Conservation (phyloP, 179 eudicot genomes). For the Corrigiola litoralis region DNA sequence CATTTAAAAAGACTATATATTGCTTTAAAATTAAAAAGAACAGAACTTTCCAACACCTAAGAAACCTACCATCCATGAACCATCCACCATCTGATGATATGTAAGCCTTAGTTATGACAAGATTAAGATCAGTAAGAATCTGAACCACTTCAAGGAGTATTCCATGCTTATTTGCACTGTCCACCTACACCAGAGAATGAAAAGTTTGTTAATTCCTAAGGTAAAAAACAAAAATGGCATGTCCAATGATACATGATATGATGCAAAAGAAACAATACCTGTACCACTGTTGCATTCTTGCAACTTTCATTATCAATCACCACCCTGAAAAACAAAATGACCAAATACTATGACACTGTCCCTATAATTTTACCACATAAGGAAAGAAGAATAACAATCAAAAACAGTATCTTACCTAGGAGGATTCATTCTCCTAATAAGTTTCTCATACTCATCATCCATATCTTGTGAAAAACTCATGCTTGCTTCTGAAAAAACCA, state of each 20-base stretch:
- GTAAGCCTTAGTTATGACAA: conserved; percentile 76
- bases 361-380: background rate
- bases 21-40: background rate
- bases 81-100: conserved; percentile 96
- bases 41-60: background rate
- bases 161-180: conserved; percentile 84
- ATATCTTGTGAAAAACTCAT: conserved; percentile 60
- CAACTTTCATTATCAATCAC: conserved; percentile 73
- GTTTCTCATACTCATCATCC: conserved; percentile 91
- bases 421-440: conserved; percentile 91
- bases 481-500: conserved; percentile 34
- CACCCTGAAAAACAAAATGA: conserved; percentile 49
- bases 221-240: background rate
- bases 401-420: conserved; percentile 47
- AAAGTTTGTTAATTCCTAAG: background rate
- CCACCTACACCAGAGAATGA: conserved; percentile 50
- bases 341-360: conserved; percentile 9
- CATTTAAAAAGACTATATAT: background rate
- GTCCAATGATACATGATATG: background rate
- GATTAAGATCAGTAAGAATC: conserved; percentile 85
- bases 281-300: conserved; percentile 78
- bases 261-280: conserved; percentile 32
- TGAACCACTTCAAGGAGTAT: conserved; percentile 92
- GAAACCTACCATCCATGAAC: conserved; percentile 90
- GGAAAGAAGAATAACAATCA: background rate